Evolutionary conservation across 768 basidiomycete genomes (phyloP).

Genomic region (Amanita exitialis): DNA sequence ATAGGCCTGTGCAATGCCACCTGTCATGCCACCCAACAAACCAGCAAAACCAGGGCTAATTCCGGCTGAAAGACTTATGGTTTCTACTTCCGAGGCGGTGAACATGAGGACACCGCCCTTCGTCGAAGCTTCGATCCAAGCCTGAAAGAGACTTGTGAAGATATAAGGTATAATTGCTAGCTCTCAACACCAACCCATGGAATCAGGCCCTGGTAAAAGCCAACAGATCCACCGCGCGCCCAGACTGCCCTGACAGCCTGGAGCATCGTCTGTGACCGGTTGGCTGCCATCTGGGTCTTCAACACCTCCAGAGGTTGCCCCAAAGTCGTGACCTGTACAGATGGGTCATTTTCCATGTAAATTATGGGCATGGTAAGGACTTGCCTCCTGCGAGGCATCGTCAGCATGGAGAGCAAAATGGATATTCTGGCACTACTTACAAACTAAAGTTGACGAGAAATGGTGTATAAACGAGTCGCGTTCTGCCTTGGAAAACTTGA

Average conservation of each 20-base stretch:
- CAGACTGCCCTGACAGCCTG: conserved; percentile 82
- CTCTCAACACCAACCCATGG: conserved; percentile 71
- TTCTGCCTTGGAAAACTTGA: neutral
- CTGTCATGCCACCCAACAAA: conserved; percentile 93
- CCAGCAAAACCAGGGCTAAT: conserved; percentile 77
- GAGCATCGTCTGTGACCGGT: conserved; percentile 84
- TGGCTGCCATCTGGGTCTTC: conserved; percentile 99
- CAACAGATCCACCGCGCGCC: conserved; percentile 80
- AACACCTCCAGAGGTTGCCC: conserved; percentile 97
- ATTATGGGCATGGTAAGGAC: conserved; percentile 18
- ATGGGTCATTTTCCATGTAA: conserved; percentile 6
- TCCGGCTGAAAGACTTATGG: conserved; percentile 49
- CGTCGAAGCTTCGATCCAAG: conserved; percentile 99
- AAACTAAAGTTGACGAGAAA: conserved; percentile 2
- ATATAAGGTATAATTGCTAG: neutral
- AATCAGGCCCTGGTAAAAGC: conserved; percentile 97
- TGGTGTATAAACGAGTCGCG: too few relatives aligned
- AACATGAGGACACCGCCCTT: conserved; percentile 96
- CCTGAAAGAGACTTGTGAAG: conserved; percentile 33
- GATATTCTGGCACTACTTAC: conserved; percentile 2
- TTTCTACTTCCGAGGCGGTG: conserved; percentile 92
- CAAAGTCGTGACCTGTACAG: conserved; percentile 80
- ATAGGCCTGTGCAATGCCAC: conserved; percentile 96
- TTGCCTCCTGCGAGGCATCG: conserved; percentile 53
- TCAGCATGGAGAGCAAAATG: neutral